These are phyloP conservation scores for Dactylellina leptospora DNA, from an alignment of 2,329 filamentous ascomycete species.

Conservation along the genomic window DNA sequence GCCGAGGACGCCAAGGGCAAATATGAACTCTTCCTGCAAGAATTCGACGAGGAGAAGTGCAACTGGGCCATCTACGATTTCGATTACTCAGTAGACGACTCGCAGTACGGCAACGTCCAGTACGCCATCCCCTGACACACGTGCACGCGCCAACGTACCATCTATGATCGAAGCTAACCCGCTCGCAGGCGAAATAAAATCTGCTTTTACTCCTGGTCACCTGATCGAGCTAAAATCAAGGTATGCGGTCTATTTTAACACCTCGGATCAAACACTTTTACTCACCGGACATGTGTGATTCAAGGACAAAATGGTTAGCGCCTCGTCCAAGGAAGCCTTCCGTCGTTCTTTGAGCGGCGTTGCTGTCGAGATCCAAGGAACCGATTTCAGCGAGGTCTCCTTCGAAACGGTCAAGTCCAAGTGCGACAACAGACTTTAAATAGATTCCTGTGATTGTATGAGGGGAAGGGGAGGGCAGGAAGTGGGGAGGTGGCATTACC, in stretches of 20 bases:
- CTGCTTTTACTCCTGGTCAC: constrained; percentile 80
- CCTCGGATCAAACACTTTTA: constrained; percentile 10
- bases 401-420: constrained; percentile 74
- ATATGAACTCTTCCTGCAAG: constrained; percentile 78
- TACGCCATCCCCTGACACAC: background rate
- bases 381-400: constrained; percentile 84
- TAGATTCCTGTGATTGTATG: background rate
- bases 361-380: constrained; percentile 81
- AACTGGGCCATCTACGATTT: constrained; percentile 88
- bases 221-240: constrained; percentile 80
- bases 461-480: no score
- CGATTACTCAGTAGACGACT: constrained; percentile 73
- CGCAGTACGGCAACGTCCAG: background rate
- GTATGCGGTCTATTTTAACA: constrained; percentile 63
- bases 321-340: constrained; percentile 84
- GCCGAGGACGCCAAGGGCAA: constrained; percentile 71
- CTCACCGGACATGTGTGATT: background rate
- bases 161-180: no score
- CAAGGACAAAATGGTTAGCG: constrained; percentile 88
- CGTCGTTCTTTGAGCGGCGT: constrained; percentile 81
- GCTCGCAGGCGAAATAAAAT: constrained; percentile 86
- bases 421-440: constrained; percentile 60
- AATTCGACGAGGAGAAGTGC: constrained; percentile 78
- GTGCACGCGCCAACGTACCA: constrained; percentile 58
- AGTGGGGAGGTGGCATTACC: no score